Evolutionary conservation across 2,329 filamentous ascomycete genomes (phyloP), one percentile per base, ranked within the genome.

Genomic region (Plenodomus lindquistii): DNA sequence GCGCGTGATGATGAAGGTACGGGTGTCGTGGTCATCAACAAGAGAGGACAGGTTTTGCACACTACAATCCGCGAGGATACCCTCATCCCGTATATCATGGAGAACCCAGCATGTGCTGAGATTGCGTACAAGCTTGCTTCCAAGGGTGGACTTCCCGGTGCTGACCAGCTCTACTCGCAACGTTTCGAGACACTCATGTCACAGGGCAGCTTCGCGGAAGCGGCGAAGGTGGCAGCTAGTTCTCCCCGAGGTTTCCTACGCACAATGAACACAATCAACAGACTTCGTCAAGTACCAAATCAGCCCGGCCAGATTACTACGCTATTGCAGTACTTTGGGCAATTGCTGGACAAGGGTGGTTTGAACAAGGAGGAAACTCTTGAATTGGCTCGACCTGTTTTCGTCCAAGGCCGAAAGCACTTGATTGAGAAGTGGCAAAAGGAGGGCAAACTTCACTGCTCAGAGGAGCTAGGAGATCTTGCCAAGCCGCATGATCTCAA

Each of bases 351-450:
- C 72, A 97, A 99, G 82, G 93, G 94, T 49, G 84, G 84, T 21
- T 79, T 99, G 38, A 99, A 99, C 77, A 86, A 87, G 70, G 89
- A 96, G 59, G 94, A 99, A 76, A 96, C 92, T 39, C 79, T 99
- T 34, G 94, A 99, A 77, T 81, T 99, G 53, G 92, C 94, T 9
- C 86, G 91, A 59, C 94, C 94, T 17, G 94, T 99, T 17, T 82
- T 99, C 48, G 85, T 88, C 47, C 94, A 99, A 75, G 94, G 92
- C 73, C 86, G 94, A 58, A 97, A 97, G 77, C 91, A 97, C 69
- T 79, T 99, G 20, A 83, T 99, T 21, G 94, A 97, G 77, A 99
- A 99, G 76, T 99, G 95, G 95, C 83, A 97, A 73, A 88, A 88
- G 68, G 94, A 97, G 76, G 88, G 91, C 75, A 99, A 99, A 80